Percentiles rank a stretch among this genome's conserved stretches.
Conservation (phyloP, 768 basidiomycete species). For the Suillus tomentosus region DNA sequence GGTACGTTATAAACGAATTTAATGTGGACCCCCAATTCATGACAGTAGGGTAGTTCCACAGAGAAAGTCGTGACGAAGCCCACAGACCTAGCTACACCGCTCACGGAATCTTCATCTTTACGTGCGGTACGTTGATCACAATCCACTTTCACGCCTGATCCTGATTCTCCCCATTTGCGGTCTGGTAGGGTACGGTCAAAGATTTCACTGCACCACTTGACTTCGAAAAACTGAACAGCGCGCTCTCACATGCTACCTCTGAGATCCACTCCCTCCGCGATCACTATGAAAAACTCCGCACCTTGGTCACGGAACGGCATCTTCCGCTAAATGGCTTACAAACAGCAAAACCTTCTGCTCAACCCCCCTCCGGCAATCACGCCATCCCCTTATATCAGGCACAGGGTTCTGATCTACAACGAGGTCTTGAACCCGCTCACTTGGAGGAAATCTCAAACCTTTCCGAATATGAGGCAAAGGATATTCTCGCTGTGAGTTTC, state of each 20-base stretch:
- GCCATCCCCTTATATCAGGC: background rate
- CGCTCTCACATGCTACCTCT: constrained; percentile 23
- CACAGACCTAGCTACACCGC: background rate
- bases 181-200: background rate
- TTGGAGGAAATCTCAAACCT: constrained; percentile 19
- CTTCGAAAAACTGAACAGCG: constrained; percentile 28
- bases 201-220: constrained; percentile 19
- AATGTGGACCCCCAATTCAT: background rate
- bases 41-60: background rate
- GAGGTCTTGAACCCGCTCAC: constrained; percentile 4
- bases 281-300: constrained; percentile 28
- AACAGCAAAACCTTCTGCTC: background rate
- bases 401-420: background rate
- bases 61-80: background rate
- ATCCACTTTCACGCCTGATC: background rate
- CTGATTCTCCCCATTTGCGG: no score
- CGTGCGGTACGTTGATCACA: background rate
- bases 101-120: no score
- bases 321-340: background rate
- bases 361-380: background rate
- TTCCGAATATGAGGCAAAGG: constrained; percentile 28
- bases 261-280: constrained; percentile 29
- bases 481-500: constrained; percentile 23
- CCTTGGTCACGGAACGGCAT: constrained; percentile 20
- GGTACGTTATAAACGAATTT: background rate